Evolutionary conservation across 257 asterid genomes (phyloP), one percentile per base, ranked within the genome.

Genomic region (Pogostemon cablin): DNA sequence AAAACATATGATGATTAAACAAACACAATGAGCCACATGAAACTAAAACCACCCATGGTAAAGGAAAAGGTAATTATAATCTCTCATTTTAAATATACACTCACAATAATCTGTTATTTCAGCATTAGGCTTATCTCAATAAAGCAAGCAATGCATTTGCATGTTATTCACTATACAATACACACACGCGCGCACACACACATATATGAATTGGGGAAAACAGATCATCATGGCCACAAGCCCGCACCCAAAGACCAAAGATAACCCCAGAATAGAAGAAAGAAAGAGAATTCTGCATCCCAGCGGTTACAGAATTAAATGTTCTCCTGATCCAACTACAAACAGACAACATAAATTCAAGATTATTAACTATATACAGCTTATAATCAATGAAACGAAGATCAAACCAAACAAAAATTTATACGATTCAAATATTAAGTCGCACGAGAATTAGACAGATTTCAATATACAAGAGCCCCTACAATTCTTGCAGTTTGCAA

Each of bases 221-320:
- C 15, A 42, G 60, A 9, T 5, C 11, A 57, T 11, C 55, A 59
- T 43, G 58, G 15, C 15, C 15, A 15, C 15, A 15, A 15, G 0
- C 9, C 53, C 60, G 53, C 79, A 81, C 69, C 79, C 42, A 65
- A 41, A 59, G 59, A 11, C 37, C 11, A 65, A 15, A 63, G n/a
- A 39, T 12, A n/a, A 11, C 9, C 32, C 9, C 40, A 35, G 10
- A 35, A 55, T 55, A 15, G 37, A 37, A 53, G 43, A 62, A 43
- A 35, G 38, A 76, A 53, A 48, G 48, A 11, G 2, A 11, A 62
- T 44, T 38, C 38, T 3, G 58, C 67, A 37, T 67, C 55, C 49
- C 39, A 6, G 53, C 42, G 59, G 37, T 3, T 52, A 52, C 35
- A 3, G 35, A 54, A 54, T 15, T 15, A 15, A 7, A 20, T 43